A percentile compares a stretch with the other conserved stretches of the same genome.
These are phyloP conservation scores for Sarocladiaceae sp. DNA, from an alignment of 2,329 filamentous ascomycete genomes.

Conservation along the genomic window DNA sequence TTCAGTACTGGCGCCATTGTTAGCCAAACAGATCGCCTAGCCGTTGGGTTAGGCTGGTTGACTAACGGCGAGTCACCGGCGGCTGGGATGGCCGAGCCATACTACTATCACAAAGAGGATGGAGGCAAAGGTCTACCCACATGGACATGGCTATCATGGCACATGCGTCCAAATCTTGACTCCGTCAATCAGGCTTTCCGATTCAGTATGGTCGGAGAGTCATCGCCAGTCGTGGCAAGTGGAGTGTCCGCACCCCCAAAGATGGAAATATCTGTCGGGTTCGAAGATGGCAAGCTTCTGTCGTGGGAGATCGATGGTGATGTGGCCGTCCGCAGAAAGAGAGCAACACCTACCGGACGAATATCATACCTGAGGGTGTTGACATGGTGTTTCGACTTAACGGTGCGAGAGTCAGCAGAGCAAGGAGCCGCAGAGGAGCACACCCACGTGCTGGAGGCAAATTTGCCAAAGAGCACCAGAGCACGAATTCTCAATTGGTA, in stretches of 20 bases:
- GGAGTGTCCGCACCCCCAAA: slow-evolving; percentile 25
- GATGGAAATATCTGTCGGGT: slow-evolving; percentile 30
- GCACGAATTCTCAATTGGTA: not conserved
- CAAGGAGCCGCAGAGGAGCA: slow-evolving; percentile 12
- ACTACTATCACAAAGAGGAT: slow-evolving; percentile 15
- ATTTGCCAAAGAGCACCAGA: not conserved
- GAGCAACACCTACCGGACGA: slow-evolving; percentile 15
- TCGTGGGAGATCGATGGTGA: slow-evolving; percentile 32
- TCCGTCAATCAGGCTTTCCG: slow-evolving; percentile 18
- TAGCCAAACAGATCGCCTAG: slow-evolving; percentile 27
- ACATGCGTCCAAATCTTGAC: slow-evolving; percentile 13
- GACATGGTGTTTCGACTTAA: slow-evolving; percentile 29
- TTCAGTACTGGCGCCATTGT: slow-evolving; percentile 23
- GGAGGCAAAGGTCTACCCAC: slow-evolving; percentile 24
- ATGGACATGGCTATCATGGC: slow-evolving; percentile 35
- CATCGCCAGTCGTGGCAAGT: slow-evolving; percentile 20
- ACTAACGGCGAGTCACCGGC: slow-evolving; percentile 19
- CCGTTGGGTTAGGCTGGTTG: slow-evolving; percentile 30
- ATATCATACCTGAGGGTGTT: slow-evolving; percentile 28
- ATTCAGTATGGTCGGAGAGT: slow-evolving; percentile 25
- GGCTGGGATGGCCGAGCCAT: not conserved
- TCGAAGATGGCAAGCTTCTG: slow-evolving; percentile 26
- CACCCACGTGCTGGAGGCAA: not conserved
- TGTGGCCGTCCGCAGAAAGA: slow-evolving; percentile 19
- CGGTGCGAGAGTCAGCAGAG: slow-evolving; percentile 14